phyloP scores from a whole-genome alignment of 2,329 filamentous ascomycete genomes.

The Verticillium nubilum region DNA sequence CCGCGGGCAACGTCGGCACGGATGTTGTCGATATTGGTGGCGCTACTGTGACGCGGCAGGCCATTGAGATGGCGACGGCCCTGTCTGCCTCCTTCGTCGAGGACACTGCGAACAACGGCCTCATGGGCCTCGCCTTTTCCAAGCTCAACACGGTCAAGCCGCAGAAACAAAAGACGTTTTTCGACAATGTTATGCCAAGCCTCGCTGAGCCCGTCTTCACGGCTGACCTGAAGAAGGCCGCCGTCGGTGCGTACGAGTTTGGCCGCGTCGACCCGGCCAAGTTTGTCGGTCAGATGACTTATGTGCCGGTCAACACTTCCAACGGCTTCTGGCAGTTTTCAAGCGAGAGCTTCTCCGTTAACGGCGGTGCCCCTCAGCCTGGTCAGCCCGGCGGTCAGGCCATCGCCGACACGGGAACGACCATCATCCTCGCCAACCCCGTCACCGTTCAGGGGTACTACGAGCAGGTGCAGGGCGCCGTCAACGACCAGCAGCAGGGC shows the following conservation, averaged over 20 bases:
- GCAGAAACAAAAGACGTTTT: constrained; percentile 63
- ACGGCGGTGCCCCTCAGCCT: constrained; percentile 29
- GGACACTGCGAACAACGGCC: constrained; percentile 60
- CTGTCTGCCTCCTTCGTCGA: constrained; percentile 53
- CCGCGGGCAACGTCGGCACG: constrained; percentile 59
- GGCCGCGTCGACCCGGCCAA: constrained; percentile 61
- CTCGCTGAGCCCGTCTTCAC: constrained; percentile 66
- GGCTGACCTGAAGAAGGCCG: constrained; percentile 57
- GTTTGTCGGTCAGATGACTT: constrained; percentile 57
- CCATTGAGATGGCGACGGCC: constrained; percentile 59
- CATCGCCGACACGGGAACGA: constrained; percentile 57
- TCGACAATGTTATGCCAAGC: constrained; percentile 59
- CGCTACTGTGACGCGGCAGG: constrained; percentile 53
- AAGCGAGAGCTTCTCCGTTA: constrained; percentile 51
- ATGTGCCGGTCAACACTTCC: constrained; percentile 54
- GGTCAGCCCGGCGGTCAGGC: constrained; percentile 34
- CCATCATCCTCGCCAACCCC: constrained; percentile 54
- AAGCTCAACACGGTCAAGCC: constrained; percentile 61
- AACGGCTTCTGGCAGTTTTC: constrained; percentile 66
- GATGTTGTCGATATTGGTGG: constrained; percentile 65
- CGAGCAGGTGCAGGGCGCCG: constrained; percentile 36
- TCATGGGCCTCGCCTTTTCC: constrained; percentile 64
- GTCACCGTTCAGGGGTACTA: constrained; percentile 46
- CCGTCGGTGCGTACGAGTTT: constrained; percentile 66
- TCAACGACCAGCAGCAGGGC: constrained; percentile 30